Percentiles rank a stretch among this genome's conserved stretches.
These are phyloP conservation scores for Solanum clarkiae DNA, from an alignment of 257 asterid genomes.

Conservation along the genomic window DNA sequence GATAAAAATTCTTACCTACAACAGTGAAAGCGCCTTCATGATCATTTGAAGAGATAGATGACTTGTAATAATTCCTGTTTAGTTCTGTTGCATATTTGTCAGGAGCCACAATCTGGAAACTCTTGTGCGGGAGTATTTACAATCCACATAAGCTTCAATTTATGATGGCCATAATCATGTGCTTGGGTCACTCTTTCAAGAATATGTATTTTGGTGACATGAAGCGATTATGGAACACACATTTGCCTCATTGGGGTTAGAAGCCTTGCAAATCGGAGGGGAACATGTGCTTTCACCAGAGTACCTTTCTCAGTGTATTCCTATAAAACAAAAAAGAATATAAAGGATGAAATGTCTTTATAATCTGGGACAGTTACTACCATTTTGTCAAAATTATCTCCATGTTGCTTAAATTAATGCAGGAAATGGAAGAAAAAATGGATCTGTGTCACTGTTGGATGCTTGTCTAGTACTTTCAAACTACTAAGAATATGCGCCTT, in stretches of 20 bases:
- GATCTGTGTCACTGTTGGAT: background rate
- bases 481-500: conserved; percentile 12
- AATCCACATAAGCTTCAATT: background rate
- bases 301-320: conserved; percentile 78
- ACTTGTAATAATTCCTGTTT: background rate
- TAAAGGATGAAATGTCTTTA: background rate
- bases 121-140: background rate
- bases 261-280: conserved; percentile 87
- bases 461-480: background rate
- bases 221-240: conserved; percentile 22
- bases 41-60: background rate
- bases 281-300: conserved; percentile 71
- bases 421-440: background rate
- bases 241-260: conserved; percentile 91
- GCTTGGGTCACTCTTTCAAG: background rate
- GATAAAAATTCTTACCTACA: conserved; percentile 88
- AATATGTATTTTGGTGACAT: background rate
- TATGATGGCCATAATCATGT: background rate
- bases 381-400: background rate
- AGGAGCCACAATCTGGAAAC: background rate
- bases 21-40: conserved; percentile 1
- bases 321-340: conserved; percentile 16
- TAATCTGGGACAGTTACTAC: background rate
- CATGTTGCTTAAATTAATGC: background rate
- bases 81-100: background rate